Conservation (phyloP, 352 stramenopile species). For the Peronospora farinosa region DNA sequence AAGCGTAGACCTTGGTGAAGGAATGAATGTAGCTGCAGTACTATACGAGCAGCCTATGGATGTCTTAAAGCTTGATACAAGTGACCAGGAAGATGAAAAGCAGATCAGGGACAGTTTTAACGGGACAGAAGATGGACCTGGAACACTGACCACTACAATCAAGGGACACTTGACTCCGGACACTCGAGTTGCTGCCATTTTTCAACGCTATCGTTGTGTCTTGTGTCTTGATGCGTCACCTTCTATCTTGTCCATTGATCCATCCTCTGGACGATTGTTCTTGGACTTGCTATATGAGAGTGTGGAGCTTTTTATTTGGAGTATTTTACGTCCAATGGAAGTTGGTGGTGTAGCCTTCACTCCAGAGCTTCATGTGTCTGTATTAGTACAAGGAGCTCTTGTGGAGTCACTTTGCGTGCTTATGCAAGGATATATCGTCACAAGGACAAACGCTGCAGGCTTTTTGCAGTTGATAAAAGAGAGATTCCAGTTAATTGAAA, state of each 20-base stretch:
- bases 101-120: constrained; percentile 6
- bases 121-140: constrained; percentile 11
- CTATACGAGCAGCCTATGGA: constrained; percentile 17
- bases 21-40: constrained; percentile 62
- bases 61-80: constrained; percentile 2
- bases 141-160: constrained; percentile 17
- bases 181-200: constrained; percentile 52
- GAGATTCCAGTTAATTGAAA: constrained; percentile 72
- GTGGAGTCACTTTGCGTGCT: constrained; percentile 79
- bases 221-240: constrained; percentile 81
- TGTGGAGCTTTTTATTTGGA: constrained; percentile 72
- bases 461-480: constrained; percentile 71
- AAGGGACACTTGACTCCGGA: constrained; percentile 37
- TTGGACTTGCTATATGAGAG: constrained; percentile 78
- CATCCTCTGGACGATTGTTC: constrained; percentile 61
- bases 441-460: constrained; percentile 38
- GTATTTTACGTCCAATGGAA: constrained; percentile 51
- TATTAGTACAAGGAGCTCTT: constrained; percentile 71
- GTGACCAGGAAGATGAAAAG: not conserved
- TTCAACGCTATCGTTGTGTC: constrained; percentile 74
- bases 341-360: constrained; percentile 42
- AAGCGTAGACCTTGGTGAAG: constrained; percentile 50
- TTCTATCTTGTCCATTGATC: constrained; percentile 79
- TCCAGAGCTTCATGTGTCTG: constrained; percentile 71
- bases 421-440: constrained; percentile 75